Evolutionary conservation across 2,329 filamentous ascomycete species (phyloP), one percentile per base, ranked within the genome.

Genomic region (Cladophialophora immunda): DNA sequence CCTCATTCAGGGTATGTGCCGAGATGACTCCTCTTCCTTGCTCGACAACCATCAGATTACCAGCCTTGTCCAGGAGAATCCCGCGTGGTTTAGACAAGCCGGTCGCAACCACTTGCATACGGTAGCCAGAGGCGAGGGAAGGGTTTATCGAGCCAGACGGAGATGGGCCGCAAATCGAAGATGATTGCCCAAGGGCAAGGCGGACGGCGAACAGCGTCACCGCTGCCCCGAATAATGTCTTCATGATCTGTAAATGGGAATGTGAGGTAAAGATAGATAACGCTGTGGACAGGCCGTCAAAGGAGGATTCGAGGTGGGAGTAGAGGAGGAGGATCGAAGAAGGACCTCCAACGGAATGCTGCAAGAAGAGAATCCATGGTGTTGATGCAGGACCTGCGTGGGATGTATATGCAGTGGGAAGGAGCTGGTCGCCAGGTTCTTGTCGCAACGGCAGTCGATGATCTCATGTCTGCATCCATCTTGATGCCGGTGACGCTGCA

Each of bases 1-100:
- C 71, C 36, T 79, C 73, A 19, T 75, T 75, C 50, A 83, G 67
- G 32, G 72, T 77, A 65, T 82, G 72, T 47, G 77, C 76, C 30
- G 75, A 76, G 41, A 84, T 76, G 6, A 65, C 63, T 36, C 80
- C 72, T 68, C 70, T 61, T 11, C 73, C 76, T 70, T 77, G 75
- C 74, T 85, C 80, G 25, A 85, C 79, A 4, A 86, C 81, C n/a
- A 86, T 76, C 41, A 85, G 74, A 64, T 81, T 80, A 22, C 83
- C 84, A 56, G 77, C 74, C 22, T 69, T 75, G 75, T 86, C 84
- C 69, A 85, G 83, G 11, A 78, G 74, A 53, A 86, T 79, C 11
- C 80, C 80, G 19, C 84, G 79, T 15, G 84, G 84, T 19, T 75
- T 73, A 29, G 75, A 77, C 47, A 85, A 72, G 9, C 78, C 78